A percentile compares a stretch with the other conserved stretches of the same genome.
phyloP scores from a whole-genome alignment of 2,329 filamentous ascomycete species.

The Pseudogymnoascus sp. region DNA sequence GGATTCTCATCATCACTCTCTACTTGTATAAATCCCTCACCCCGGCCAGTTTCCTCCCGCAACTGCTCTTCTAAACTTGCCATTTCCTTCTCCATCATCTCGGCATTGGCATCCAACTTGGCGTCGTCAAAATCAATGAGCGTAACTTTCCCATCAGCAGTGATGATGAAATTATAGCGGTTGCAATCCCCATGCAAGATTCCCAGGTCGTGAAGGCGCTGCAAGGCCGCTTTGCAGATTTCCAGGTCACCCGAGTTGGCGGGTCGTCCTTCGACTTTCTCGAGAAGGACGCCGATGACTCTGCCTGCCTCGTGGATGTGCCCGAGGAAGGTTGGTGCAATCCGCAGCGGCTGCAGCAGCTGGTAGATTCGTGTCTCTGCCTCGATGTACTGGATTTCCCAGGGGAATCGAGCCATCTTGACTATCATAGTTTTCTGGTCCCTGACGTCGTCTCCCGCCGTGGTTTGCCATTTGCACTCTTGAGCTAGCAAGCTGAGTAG shows the following conservation, averaged over 20 bases:
- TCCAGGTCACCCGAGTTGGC: constrained; percentile 25
- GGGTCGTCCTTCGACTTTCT: constrained; percentile 29
- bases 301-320: constrained; percentile 31
- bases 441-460: too few relatives aligned
- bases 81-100: background rate
- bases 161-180: constrained; percentile 33
- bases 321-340: constrained; percentile 32
- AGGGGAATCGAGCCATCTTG: constrained; percentile 22
- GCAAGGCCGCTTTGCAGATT: constrained; percentile 25
- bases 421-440: background rate
- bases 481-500: background rate
- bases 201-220: constrained; percentile 25
- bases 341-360: background rate
- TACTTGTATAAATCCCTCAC: background rate
- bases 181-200: constrained; percentile 34
- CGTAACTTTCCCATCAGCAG: constrained; percentile 20
- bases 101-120: background rate
- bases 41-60: background rate
- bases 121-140: constrained; percentile 29
- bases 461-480: background rate
- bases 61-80: background rate
- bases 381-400: constrained; percentile 19
- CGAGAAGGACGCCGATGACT: constrained; percentile 31
- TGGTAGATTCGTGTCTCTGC: constrained; percentile 19
- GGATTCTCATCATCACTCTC: background rate